Base-by-base conservation (phyloP, 164 flowering plant genomes). In the Magnolia sinica region DNA sequence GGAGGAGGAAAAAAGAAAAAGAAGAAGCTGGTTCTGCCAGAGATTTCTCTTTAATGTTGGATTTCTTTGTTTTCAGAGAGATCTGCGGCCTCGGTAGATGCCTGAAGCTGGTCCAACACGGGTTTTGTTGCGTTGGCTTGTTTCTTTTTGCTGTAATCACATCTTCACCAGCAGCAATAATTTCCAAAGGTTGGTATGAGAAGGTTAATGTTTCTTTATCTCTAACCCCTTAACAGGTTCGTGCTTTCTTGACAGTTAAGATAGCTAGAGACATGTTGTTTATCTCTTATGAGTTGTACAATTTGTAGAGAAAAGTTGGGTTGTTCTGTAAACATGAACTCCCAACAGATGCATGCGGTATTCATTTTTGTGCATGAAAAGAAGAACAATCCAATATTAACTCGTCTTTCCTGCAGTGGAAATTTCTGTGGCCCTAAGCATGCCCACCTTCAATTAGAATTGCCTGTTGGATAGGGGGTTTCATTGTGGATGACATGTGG, bases 21-120 rank as follows among this genome's bases (percentile, higher is more conserved):
- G 0, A 37, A 37, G 45, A 37, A 37, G 45, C 45, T 37, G 45
- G 6, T 7, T 37, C 45, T 37, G 45, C 45, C 45, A 37, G 45
- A 37, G 45, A 37, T 37, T 37, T 37, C 45, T 37, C 7, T 37
- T 3, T 9, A 49, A 64, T n/a, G 31, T 0, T 50, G 24, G 18
- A 1, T 65, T 13, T 68, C 1, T 51, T 59, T 23, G 23, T 73
- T 72, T 73, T 20, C 81, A 81, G 84, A 77, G 84, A 49, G 81
- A 78, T 73, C 72, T 81, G 52, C 76, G 81, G 71, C 81, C 77
- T 37, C 74, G 81, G 8, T 81, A 81, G 72, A 18, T 65, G 69
- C 19, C 69, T 31, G 55, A 9, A 22, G 22, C 55, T 74, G 55
- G 14, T 9, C 14, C 50, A 24, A 50, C 19, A 19, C 7, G 10